Conservation (phyloP, 148 eudicot species). For the Rhododendron henanense region DNA sequence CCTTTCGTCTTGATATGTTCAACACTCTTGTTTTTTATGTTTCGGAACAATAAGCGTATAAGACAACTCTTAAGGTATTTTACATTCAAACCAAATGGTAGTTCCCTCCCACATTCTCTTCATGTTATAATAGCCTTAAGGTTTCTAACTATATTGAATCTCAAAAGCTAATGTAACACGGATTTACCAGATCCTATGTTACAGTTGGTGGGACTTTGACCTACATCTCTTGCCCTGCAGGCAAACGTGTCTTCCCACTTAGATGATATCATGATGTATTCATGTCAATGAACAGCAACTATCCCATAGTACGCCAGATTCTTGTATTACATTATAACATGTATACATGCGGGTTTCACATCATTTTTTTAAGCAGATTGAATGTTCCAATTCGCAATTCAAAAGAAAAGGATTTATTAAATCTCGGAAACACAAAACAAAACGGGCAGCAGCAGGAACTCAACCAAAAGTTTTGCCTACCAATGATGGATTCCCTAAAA, state of each 20-base stretch:
- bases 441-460: constrained; percentile 1
- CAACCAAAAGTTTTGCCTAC: neutral
- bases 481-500: neutral
- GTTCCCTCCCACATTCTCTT: neutral
- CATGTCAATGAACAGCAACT: neutral
- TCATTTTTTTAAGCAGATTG: neutral
- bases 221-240: neutral
- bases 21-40: neutral
- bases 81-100: neutral
- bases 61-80: neutral
- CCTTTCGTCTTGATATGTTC: neutral
- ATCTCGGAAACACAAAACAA: neutral
- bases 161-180: neutral
- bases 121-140: neutral
- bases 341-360: neutral
- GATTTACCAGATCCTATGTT: neutral
- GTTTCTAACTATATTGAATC: neutral
- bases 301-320: neutral
- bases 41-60: neutral
- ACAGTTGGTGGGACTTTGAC: neutral
- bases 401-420: neutral
- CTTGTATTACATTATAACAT: neutral
- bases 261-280: neutral
- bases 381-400: neutral
- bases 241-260: neutral